Evolutionary conservation across 1,284 basidiomycete species (phyloP).

Genomic region (Ganoderma sp.): DNA sequence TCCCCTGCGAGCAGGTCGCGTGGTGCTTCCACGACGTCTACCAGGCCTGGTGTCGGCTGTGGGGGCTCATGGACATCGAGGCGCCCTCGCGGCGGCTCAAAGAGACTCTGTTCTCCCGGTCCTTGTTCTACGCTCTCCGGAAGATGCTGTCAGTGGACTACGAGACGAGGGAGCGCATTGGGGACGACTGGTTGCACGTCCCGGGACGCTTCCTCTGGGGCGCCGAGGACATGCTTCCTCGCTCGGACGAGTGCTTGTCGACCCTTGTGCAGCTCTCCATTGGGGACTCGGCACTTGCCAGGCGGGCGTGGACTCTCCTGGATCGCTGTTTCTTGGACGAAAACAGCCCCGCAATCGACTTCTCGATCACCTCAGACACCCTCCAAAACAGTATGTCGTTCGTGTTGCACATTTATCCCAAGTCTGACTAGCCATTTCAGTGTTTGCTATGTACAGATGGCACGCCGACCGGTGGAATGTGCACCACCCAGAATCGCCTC

Average conservation of each 20-base stretch:
- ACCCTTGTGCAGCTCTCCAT: neutral
- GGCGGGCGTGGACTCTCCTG: neutral
- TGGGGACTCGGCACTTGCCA: neutral
- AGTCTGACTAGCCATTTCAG: neutral
- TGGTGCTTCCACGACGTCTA: conserved; percentile 3
- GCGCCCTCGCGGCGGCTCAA: neutral
- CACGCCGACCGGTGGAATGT: neutral
- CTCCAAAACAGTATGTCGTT: neutral
- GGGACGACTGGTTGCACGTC: neutral
- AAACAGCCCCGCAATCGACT: neutral
- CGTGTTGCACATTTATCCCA: neutral
- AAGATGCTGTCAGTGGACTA: neutral
- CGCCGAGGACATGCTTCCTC: neutral
- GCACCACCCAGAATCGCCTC: neutral
- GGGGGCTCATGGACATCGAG: conserved; percentile 3
- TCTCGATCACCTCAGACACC: neutral
- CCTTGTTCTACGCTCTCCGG: neutral
- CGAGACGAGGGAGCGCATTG: neutral
- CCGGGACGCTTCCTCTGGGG: conserved; percentile 4
- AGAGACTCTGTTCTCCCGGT: neutral
- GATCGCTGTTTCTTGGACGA: conserved; percentile 2
- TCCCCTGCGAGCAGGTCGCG: neutral
- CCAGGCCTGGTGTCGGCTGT: neutral
- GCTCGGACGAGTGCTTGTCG: conserved; percentile 3
- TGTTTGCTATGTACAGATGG: neutral